Base-by-base conservation (phyloP, 805 yeast species). In the Lachancea thermotolerans region DNA sequence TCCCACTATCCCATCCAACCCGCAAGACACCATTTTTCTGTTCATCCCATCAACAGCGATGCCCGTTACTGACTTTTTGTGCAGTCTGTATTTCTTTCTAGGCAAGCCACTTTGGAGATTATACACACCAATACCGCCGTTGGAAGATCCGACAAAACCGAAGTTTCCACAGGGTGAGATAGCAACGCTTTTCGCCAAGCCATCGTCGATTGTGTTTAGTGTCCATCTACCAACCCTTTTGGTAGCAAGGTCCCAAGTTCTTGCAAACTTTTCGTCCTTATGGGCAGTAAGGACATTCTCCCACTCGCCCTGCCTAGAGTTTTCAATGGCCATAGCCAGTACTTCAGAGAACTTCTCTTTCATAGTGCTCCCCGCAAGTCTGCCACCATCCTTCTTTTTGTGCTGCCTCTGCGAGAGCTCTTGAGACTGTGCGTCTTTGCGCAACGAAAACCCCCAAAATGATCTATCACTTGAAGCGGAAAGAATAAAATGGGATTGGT, bases 371-470 rank as follows among this genome's bases (percentile, higher is more conserved):
- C 90, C 89, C 4, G 77, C 84, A 42, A 70, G 67, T 53, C 84
- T 74, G 32, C 62, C 61, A 35, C 76, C 77, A 47, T 72, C 71
- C 10, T 57, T 49, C 16, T 64, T 67, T 52, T 72, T 72, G 38
- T 70, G 71, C 16, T 76, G 69, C 52, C 85, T 77, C 65, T 90
- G 97, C 0, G 97, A 89, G 57, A 93, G 68, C 60, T 89, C 95
- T 58, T 87, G 96, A 3, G 95, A 86, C 66, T 93, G 99, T 0
- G 97, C 95, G 64, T 93, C 98, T 62, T 93, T 93, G 56, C 98
- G 76, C 43, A 93, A 71, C 1, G 98, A 90, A 57, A 93, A 91
- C 8, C 79, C 75, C 98, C 98, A 93, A 54, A 95, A 74, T 1
- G 95, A 75, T 56, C 77, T 74, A 66, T 93, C 99, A 51, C 81